A percentile compares a stretch with the other conserved stretches of the same genome.
Conservation (phyloP, 169 alveolate species). For the Hammondia hammondi region DNA sequence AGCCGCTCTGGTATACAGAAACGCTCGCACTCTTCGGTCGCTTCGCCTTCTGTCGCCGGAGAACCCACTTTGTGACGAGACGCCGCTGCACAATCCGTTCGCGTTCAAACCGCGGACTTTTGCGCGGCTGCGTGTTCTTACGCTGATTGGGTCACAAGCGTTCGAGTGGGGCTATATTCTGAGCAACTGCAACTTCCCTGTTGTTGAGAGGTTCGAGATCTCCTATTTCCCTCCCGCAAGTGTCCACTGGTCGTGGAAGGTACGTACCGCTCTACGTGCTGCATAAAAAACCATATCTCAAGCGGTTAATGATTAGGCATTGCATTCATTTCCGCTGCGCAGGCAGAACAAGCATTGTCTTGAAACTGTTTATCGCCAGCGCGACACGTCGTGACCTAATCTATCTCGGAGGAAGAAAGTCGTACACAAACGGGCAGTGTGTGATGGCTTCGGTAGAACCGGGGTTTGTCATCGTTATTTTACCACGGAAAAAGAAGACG, state of each 20-base stretch:
- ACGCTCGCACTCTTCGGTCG: constrained; percentile 25
- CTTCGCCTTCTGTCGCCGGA: constrained; percentile 47
- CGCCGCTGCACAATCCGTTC: constrained; percentile 58
- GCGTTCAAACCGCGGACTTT: constrained; percentile 32
- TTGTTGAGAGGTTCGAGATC: constrained; percentile 14
- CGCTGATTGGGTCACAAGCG: constrained; percentile 28
- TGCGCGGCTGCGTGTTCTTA: background rate
- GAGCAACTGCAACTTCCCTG: constrained; percentile 47
- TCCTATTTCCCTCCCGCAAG: constrained; percentile 21
- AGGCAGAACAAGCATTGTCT: too few species aligned
- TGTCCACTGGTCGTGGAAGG: constrained; percentile 54
- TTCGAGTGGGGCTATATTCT: constrained; percentile 37
- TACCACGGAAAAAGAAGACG: too few species aligned
- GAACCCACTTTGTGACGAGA: constrained; percentile 56
- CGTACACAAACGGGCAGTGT: too few species aligned
- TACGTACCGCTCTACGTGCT: background rate
- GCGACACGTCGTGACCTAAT: too few species aligned
- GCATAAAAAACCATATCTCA: too few species aligned
- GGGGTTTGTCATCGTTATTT: too few species aligned
- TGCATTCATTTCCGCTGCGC: too few species aligned
- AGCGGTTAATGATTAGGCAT: too few species aligned
- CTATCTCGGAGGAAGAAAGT: too few species aligned
- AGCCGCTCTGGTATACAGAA: constrained; percentile 50
- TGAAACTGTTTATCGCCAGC: too few species aligned
- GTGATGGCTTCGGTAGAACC: too few species aligned